Percentiles rank a stretch among this genome's conserved stretches.
Evolutionary conservation across 371 early-diverging fungal species (phyloP).

Genomic region (Dinochytrium kinnereticum): DNA sequence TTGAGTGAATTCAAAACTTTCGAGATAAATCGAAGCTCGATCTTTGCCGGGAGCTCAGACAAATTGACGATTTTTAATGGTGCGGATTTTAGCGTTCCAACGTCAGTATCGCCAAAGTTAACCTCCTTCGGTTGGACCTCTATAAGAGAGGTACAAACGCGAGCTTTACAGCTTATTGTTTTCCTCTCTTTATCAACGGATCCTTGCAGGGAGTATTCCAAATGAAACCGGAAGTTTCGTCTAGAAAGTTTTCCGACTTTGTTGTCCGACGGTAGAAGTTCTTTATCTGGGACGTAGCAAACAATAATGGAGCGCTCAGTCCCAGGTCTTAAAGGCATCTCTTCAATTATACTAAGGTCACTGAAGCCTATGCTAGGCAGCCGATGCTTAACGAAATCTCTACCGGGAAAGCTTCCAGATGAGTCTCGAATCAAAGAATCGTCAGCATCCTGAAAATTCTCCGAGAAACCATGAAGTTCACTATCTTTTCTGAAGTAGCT

Average conservation of each 20-base stretch:
- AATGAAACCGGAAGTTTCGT: conserved; percentile 77
- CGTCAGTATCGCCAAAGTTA: conserved; percentile 95
- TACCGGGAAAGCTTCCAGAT: background rate
- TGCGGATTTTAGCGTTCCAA: conserved; percentile 87
- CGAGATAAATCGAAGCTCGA: conserved; percentile 85
- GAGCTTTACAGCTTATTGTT: conserved; percentile 87
- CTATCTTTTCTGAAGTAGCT: conserved; percentile 17
- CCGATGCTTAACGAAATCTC: conserved; percentile 26
- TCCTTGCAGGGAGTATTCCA: conserved; percentile 64
- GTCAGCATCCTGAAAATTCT: background rate
- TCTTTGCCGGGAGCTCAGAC: conserved; percentile 85
- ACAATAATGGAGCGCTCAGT: conserved; percentile 82
- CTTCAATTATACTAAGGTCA: conserved; percentile 82
- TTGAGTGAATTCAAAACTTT: conserved; percentile 89
- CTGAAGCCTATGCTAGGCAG: conserved; percentile 34
- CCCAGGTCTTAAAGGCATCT: conserved; percentile 84
- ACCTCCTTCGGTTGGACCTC: conserved; percentile 80
- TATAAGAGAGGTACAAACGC: conserved; percentile 93
- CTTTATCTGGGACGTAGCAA: conserved; percentile 75
- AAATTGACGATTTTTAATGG: conserved; percentile 83
- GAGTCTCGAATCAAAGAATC: background rate
- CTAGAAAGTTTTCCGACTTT: conserved; percentile 73
- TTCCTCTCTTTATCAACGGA: conserved; percentile 72
- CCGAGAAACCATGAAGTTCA: background rate
- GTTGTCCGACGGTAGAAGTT: conserved; percentile 62